Percentiles rank a stretch among this genome's conserved stretches.
Evolutionary conservation across 2,329 filamentous ascomycete species (phyloP).

Genomic region (Colletotrichum australisinense): DNA sequence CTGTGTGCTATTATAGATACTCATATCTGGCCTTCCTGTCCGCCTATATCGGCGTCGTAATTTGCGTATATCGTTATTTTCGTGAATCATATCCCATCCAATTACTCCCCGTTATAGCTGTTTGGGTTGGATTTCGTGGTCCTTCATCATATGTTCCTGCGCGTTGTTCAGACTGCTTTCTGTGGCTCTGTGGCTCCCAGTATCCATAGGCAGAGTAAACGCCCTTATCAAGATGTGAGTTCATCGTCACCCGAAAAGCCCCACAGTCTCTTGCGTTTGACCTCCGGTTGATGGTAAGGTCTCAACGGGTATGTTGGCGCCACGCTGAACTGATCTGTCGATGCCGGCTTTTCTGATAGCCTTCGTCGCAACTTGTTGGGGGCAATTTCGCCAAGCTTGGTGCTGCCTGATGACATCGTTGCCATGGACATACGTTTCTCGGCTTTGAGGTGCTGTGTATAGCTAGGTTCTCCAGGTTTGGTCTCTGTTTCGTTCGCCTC

Average conservation of each 20-base stretch:
- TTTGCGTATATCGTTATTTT: neutral
- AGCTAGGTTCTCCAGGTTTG: neutral
- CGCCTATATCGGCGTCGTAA: neutral
- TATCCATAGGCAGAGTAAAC: neutral
- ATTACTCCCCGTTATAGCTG: neutral
- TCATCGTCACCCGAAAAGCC: conserved; percentile 13
- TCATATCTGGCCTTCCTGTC: neutral
- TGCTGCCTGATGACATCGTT: conserved; percentile 56
- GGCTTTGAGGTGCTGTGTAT: neutral
- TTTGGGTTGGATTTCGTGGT: neutral
- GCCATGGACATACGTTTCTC: conserved; percentile 42
- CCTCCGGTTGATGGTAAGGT: conserved; percentile 8
- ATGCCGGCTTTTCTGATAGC: neutral
- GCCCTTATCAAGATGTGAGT: neutral
- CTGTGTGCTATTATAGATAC: neutral
- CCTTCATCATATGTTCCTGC: too few relatives aligned
- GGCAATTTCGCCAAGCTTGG: conserved; percentile 56
- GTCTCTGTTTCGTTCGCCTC: neutral
- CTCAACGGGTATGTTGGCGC: conserved; percentile 30
- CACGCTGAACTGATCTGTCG: neutral
- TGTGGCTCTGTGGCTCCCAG: neutral
- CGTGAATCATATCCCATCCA: neutral
- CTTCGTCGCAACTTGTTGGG: conserved; percentile 9
- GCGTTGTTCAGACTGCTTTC: neutral
- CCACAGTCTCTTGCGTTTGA: conserved; percentile 26